Evolutionary conservation across 2,329 filamentous ascomycete species (phyloP).

Genomic region (Akanthomyces dipterigenus): DNA sequence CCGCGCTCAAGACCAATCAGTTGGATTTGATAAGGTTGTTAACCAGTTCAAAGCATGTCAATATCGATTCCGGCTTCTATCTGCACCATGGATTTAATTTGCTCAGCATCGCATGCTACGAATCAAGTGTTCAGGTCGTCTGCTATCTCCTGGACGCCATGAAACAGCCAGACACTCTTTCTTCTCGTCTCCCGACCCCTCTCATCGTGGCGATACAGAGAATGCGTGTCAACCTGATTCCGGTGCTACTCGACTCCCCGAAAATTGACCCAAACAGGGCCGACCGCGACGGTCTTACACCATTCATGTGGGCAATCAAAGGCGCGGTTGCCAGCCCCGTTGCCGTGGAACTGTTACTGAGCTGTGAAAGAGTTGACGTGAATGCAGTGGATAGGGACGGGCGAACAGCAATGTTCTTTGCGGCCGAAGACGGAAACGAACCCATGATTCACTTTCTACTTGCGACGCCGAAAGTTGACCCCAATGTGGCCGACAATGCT

Average conservation of each 20-base stretch:
- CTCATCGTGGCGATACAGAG: not conserved
- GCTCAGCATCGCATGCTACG: not conserved
- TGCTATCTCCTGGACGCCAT: not conserved
- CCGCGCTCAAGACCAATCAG: not conserved
- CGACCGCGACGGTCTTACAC: not conserved
- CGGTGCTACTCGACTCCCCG: not conserved
- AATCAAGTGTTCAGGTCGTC: not conserved
- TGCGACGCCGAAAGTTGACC: not conserved
- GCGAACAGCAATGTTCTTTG: not conserved
- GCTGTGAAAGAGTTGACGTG: not conserved
- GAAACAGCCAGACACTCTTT: not conserved
- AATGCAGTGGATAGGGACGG: not conserved
- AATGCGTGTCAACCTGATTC: not conserved
- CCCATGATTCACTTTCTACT: not conserved
- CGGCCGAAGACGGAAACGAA: not conserved
- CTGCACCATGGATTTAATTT: not conserved
- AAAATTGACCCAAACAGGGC: not conserved
- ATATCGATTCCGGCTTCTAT: not conserved
- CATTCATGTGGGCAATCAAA: not conserved
- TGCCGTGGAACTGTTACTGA: not conserved
- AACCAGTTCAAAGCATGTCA: not conserved
- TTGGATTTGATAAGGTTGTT: not conserved
- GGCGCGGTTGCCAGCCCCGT: not conserved
- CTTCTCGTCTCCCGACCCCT: not conserved
- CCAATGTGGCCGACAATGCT: not conserved